Percentiles rank a stretch among this genome's conserved stretches.
These are phyloP conservation scores for grape (Vitis vinifera) DNA, from an alignment of 164 flowering plant genomes.

Conservation along the genomic window ASM3070453v1 NC_081805.1:4411501-4412000, in stretches of 20 bases:
- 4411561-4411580: too few relatives aligned
- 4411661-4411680: constrained; percentile 60
- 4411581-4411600: too few relatives aligned
- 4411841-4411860: constrained; percentile 64
- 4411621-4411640: background rate
- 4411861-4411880: constrained; percentile 43
- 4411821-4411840: constrained; percentile 65
- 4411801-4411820: constrained; percentile 6
- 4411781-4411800: background rate
- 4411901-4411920: constrained; percentile 23
- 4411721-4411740: constrained; percentile 40
- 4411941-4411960: background rate
- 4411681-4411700: constrained; percentile 63
- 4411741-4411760: background rate
- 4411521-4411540: too few relatives aligned
- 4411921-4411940: constrained; percentile 32
- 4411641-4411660: constrained; percentile 35
- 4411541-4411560: too few relatives aligned
- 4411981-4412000: background rate
- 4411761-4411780: background rate
- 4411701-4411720: constrained; percentile 59
- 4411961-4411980: background rate
- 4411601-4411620: too few relatives aligned
- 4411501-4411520: too few relatives aligned
- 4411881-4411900: constrained; percentile 21